Evolutionary conservation across 106 monocot species (phyloP).

Genomic region (Dendrobium catenatum): DNA sequence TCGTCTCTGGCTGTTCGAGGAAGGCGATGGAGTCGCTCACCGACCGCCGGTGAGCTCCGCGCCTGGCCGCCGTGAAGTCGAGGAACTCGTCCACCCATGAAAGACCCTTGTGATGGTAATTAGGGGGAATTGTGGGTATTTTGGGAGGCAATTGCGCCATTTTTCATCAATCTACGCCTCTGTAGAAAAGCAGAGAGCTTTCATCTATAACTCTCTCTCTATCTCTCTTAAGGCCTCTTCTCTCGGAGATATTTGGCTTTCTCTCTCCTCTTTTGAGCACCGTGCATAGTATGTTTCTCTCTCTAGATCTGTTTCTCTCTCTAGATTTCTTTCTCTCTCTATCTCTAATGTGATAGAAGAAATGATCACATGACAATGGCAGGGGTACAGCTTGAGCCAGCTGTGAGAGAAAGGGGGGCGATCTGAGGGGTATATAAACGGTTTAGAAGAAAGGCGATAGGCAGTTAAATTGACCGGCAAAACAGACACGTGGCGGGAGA

Average conservation of each 20-base stretch:
- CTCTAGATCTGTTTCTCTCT: background rate
- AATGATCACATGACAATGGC: background rate
- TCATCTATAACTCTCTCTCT: background rate
- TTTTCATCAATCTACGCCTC: background rate
- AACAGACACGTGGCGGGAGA: conserved; percentile 6
- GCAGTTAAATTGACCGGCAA: conserved; percentile 16
- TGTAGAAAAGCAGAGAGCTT: background rate
- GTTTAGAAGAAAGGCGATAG: conserved; percentile 28
- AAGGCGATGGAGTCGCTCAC: conserved; percentile 61
- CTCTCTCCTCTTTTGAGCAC: background rate
- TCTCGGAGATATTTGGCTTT: background rate
- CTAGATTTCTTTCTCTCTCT: background rate
- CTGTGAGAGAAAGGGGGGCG: background rate
- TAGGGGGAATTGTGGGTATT: conserved; percentile 22
- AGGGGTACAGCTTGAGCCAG: conserved; percentile 8
- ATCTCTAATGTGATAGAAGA: background rate
- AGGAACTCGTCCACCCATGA: conserved; percentile 79
- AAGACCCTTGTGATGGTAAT: conserved; percentile 3
- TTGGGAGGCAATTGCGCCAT: conserved; percentile 79
- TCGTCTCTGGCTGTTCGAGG: conserved; percentile 27
- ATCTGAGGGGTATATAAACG: conserved; percentile 13
- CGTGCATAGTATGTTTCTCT: background rate
- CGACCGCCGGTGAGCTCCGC: conserved; percentile 47
- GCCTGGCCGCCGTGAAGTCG: conserved; percentile 55
- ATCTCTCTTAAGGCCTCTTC: too few species aligned